Conservation (phyloP, 495 filamentous ascomycete genomes). For the Lasiosphaeria hispida region DNA sequence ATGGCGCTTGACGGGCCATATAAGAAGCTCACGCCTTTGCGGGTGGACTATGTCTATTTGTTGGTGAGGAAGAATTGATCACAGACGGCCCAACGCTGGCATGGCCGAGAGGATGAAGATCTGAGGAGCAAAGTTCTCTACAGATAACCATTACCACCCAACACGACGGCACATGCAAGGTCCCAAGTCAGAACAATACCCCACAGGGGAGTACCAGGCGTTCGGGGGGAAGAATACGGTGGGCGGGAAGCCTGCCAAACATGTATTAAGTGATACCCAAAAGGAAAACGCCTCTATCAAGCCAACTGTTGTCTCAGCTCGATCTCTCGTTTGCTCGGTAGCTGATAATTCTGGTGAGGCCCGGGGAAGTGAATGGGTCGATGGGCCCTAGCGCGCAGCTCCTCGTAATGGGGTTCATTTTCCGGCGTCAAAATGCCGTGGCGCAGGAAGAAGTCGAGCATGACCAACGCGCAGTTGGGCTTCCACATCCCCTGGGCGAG, state of each 20-base stretch:
- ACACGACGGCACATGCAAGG: not conserved
- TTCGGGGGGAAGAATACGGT: constrained; percentile 4
- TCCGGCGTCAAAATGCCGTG: constrained; percentile 78
- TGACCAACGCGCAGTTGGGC: constrained; percentile 82
- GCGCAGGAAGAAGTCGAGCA: constrained; percentile 88
- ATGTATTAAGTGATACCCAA: constrained; percentile 27
- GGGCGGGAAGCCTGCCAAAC: not conserved
- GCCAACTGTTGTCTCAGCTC: constrained; percentile 5
- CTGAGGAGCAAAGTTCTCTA: not conserved
- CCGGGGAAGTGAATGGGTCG: constrained; percentile 78
- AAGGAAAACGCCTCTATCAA: constrained; percentile 11
- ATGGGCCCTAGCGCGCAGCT: constrained; percentile 74
- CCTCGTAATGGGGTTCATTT: constrained; percentile 78
- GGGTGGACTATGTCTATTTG: constrained; percentile 91
- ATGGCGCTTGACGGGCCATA: constrained; percentile 90
- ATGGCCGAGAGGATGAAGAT: not conserved
- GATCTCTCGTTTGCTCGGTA: constrained; percentile 7
- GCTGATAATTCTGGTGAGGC: constrained; percentile 45
- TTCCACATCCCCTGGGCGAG: constrained; percentile 79
- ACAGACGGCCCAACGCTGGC: not conserved
- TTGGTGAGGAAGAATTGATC: constrained; percentile 73
- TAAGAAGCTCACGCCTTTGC: constrained; percentile 86
- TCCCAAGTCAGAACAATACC: not conserved
- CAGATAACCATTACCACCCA: not conserved
- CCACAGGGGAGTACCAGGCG: not conserved